Evolutionary conservation across 106 monocot species (phyloP).

Genomic region (Acorus calamus): DNA sequence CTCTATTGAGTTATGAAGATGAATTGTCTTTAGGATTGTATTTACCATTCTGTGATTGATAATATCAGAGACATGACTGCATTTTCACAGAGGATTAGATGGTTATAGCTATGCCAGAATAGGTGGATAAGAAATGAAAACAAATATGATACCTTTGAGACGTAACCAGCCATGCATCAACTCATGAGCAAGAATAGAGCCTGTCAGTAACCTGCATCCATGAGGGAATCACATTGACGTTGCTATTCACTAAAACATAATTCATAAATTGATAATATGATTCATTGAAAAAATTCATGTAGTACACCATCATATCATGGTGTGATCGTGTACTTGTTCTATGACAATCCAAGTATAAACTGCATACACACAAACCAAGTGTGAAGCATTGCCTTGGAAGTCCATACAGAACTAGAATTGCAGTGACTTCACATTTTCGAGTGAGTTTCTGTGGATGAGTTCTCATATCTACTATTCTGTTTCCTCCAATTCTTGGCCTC

Average conservation of each 20-base stretch:
- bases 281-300: too few species aligned
- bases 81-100: background rate
- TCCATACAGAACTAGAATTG: slow-evolving; percentile 89
- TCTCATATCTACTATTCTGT: slow-evolving; percentile 74
- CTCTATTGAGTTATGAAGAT: too few species aligned
- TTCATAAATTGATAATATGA: too few species aligned
- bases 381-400: slow-evolving; percentile 65
- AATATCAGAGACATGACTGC: background rate
- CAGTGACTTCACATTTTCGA: slow-evolving; percentile 88
- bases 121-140: background rate
- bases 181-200: slow-evolving; percentile 95
- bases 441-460: slow-evolving; percentile 71
- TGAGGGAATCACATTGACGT: background rate
- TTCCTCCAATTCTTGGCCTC: slow-evolving; percentile 72
- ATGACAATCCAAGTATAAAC: too few species aligned
- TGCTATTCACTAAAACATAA: too few species aligned
- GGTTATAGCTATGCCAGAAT: too few species aligned
- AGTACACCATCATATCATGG: too few species aligned
- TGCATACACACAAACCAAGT: background rate
- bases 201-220: slow-evolving; percentile 69
- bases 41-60: too few species aligned
- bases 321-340: too few species aligned
- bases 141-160: slow-evolving; percentile 56
- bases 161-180: slow-evolving; percentile 96
- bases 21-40: too few species aligned